Base-by-base conservation (phyloP, 441 rosid species). In the Gossypium gossypioides region DNA sequence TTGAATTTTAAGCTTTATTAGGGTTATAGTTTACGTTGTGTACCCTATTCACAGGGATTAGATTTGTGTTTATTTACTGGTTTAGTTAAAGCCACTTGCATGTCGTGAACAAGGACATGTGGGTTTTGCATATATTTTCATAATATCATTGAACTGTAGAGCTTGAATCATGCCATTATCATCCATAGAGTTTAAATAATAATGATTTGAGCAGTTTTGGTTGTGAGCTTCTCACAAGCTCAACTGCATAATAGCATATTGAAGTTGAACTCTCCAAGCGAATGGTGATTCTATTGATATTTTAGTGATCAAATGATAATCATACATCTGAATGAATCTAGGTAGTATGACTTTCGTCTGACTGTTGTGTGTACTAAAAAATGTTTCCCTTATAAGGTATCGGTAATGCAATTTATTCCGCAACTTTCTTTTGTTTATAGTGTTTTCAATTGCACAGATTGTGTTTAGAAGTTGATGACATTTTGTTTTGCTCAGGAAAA, bases 401-500 rank as follows among this genome's bases (percentile, higher is more conserved):
- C n/a, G 7, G 48, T 51, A 24, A 0, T 50, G 59, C 59, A 25
- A 48, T 48, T 48, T 50, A 24, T 66, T 66, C 32, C 10, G 32
- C 52, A 10, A 64, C 29, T 42, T 64, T 65, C 56, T 22, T 65
- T 16, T 22, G 5, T 42, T 64, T 40, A 4, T 42, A 42, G 69
- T 21, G 16, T 64, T 34, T 37, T 42, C 29, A 12, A 24, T 21
- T 29, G 59, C 42, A 25, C 18, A 48, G 60, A 51, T 51, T 51
- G 24, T 18, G 37, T 18, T 15, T 0, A 19, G 10, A 50, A 29
- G 10, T 54, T 58, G 65, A 58, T 40, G 18, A 42, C 50, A 6
- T 27, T 74, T 18, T 19, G 4, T 58, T 46, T 69, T 19, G 42
- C 61, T 54, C 87, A 91, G 97, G 97, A 91, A 82, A 90, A 80